Evolutionary conservation across 2,329 filamentous ascomycete genomes (phyloP).

Genomic region (Colletotrichum brevisporum): DNA sequence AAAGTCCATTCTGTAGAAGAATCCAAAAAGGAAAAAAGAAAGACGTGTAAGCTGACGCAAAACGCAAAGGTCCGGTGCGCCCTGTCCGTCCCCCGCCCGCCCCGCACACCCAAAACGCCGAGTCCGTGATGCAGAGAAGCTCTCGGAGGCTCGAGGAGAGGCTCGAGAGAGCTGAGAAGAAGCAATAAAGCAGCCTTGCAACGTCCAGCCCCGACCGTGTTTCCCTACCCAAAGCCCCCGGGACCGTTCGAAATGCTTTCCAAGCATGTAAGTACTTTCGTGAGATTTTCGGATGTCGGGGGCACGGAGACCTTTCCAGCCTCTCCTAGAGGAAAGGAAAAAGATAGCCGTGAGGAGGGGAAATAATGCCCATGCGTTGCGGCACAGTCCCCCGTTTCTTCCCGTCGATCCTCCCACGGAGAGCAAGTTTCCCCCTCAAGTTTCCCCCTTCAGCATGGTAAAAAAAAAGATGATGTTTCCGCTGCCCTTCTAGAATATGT

Average conservation of each 20-base stretch:
- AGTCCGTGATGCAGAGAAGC: constrained; percentile 25
- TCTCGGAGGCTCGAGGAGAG: not conserved
- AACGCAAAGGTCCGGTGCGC: no score
- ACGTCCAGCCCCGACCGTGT: not conserved
- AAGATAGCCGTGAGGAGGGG: no score
- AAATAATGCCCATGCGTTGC: no score
- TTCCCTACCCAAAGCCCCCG: not conserved
- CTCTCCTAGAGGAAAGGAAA: not conserved
- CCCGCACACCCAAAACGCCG: constrained; percentile 20
- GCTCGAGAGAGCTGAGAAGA: not conserved
- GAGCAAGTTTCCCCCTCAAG: no score
- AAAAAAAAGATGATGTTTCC: not conserved
- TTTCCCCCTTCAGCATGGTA: no score
- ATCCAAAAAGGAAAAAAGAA: no score
- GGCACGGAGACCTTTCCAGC: not conserved
- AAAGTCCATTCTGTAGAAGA: no score
- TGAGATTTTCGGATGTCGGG: no score
- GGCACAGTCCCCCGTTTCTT: no score
- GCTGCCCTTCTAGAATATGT: constrained; percentile 23
- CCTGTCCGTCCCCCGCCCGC: not conserved
- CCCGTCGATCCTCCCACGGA: no score
- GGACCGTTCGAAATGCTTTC: constrained; percentile 3
- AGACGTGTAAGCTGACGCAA: no score
- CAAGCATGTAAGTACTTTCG: no score
- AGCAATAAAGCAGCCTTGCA: constrained; percentile 2